Evolutionary conservation across 352 stramenopile genomes (phyloP).

Genomic region (Pythium grandisporangium): DNA sequence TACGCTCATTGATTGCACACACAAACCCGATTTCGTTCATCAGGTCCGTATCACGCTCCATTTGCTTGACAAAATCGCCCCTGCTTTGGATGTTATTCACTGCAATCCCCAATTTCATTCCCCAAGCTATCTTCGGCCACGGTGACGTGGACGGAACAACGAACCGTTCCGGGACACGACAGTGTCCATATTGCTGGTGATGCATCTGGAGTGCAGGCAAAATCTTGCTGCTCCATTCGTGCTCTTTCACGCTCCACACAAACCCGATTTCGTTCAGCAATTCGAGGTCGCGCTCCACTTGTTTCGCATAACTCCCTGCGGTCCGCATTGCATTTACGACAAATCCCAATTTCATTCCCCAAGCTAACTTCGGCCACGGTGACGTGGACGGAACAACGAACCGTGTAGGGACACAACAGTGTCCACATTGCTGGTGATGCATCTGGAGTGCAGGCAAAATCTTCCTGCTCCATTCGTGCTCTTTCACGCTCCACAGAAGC

Average conservation of each 20-base stretch:
- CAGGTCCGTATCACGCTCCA: background rate
- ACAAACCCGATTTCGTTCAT: conserved; percentile 16
- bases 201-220: conserved; percentile 6
- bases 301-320: conserved; percentile 1
- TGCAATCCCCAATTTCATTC: conserved; percentile 3
- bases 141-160: conserved; percentile 5
- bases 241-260: conserved; percentile 7
- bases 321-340: conserved; percentile 14
- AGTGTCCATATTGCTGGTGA: conserved; percentile 3
- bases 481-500: conserved; percentile 15
- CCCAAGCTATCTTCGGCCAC: conserved; percentile 11
- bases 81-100: conserved; percentile 16
- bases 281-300: conserved; percentile 1
- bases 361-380: conserved; percentile 10
- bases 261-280: conserved; percentile 12
- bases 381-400: conserved; percentile 13
- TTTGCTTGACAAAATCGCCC: conserved; percentile 6
- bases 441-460: conserved; percentile 10
- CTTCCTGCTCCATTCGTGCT: conserved; percentile 8
- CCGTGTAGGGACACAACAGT: conserved; percentile 5
- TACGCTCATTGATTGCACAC: too few relatives aligned
- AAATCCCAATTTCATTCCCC: conserved; percentile 6
- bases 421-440: conserved; percentile 6
- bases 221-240: conserved; percentile 7
- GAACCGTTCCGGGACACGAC: conserved; percentile 10